Percentiles rank a stretch among this genome's conserved stretches.
phyloP scores from a whole-genome alignment of 768 basidiomycete genomes.

The Plicaturopsis crispa region DNA sequence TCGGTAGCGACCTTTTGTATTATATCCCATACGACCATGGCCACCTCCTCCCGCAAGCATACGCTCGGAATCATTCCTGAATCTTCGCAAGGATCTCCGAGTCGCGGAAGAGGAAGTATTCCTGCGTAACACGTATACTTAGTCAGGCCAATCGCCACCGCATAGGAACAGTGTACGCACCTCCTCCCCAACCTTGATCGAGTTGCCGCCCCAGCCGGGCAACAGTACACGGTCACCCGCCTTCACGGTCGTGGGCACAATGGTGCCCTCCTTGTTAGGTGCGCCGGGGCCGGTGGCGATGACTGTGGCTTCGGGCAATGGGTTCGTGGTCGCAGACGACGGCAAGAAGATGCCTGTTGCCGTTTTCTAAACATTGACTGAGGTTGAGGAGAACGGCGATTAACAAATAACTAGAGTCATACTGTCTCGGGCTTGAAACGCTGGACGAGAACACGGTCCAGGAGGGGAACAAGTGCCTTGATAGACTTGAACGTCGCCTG shows the following conservation, averaged over 20 bases:
- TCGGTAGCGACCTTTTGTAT: too few species aligned
- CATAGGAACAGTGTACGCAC: slow-evolving; percentile 37
- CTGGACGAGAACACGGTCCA: slow-evolving; percentile 96
- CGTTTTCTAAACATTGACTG: slow-evolving; percentile 74
- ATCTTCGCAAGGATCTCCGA: slow-evolving; percentile 95
- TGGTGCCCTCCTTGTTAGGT: slow-evolving; percentile 75
- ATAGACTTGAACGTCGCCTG: slow-evolving; percentile 96
- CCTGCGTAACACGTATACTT: slow-evolving; percentile 37
- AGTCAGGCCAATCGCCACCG: slow-evolving; percentile 2
- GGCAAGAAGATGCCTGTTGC: slow-evolving; percentile 93
- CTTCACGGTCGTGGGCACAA: slow-evolving; percentile 72
- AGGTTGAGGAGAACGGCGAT: not conserved
- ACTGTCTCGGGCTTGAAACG: slow-evolving; percentile 96
- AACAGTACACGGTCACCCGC: slow-evolving; percentile 89
- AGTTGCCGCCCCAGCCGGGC: slow-evolving; percentile 93
- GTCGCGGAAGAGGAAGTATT: slow-evolving; percentile 94
- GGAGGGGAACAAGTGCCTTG: slow-evolving; percentile 80
- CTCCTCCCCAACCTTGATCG: slow-evolving; percentile 96
- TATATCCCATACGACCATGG: too few species aligned
- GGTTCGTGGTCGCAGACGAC: slow-evolving; percentile 73
- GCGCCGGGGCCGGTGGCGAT: slow-evolving; percentile 94
- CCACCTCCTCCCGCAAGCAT: too few species aligned
- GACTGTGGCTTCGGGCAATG: slow-evolving; percentile 95
- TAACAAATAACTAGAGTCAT: not conserved
- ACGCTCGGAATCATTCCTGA: slow-evolving; percentile 85